These are phyloP conservation scores for Aspergillus sp. DNA, from an alignment of 2,329 filamentous ascomycete genomes.

Conservation along the genomic window DNA sequence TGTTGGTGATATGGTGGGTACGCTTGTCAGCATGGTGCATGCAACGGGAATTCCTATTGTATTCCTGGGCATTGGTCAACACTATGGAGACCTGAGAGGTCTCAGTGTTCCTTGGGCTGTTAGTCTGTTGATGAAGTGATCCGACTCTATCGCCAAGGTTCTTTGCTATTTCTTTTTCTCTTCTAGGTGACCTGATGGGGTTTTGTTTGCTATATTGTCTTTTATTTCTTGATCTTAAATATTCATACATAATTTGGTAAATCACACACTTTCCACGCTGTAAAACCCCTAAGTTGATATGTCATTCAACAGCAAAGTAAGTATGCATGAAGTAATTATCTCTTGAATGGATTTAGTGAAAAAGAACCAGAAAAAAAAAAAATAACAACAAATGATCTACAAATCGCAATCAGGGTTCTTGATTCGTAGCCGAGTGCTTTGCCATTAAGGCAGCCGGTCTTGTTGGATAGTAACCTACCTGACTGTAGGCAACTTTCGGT, in stretches of 20 bases:
- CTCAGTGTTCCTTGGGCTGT: constrained; percentile 63
- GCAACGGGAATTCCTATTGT: constrained; percentile 94
- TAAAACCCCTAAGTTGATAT: not conserved
- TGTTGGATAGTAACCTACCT: not conserved
- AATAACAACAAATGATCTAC: constrained; percentile 22
- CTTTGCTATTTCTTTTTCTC: not conserved
- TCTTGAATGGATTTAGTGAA: not conserved
- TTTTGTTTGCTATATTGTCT: not conserved
- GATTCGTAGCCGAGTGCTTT: constrained; percentile 51
- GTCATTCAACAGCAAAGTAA: not conserved
- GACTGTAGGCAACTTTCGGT: no score
- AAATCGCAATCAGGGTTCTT: constrained; percentile 45
- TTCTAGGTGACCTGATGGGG: not conserved
- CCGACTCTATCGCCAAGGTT: not conserved
- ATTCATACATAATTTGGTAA: not conserved
- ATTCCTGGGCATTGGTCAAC: constrained; percentile 73
- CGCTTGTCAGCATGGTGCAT: constrained; percentile 93
- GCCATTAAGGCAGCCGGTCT: constrained; percentile 42
- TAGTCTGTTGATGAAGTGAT: constrained; percentile 53
- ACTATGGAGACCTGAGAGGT: constrained; percentile 61
- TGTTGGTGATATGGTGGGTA: constrained; percentile 97
- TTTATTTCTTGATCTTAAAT: not conserved
- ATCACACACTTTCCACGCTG: no score
- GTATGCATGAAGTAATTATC: not conserved
- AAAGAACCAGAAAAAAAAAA: not conserved